Base-by-base conservation (phyloP, 306 rosid genomes). In the Lablab purpureus region DNA sequence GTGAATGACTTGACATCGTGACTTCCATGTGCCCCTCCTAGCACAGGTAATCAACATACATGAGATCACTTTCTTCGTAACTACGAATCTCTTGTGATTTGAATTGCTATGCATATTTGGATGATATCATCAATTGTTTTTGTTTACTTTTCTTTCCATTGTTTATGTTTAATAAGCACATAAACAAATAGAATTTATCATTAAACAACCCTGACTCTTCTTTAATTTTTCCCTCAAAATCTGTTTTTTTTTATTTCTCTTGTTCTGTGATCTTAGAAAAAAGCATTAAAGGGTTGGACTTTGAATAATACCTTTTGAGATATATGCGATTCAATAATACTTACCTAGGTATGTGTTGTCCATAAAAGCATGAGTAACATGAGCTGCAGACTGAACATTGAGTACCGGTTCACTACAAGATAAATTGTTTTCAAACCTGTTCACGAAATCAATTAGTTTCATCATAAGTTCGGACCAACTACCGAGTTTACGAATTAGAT, bases 21-120 rank as follows among this genome's bases (percentile, higher is more conserved):
- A 66, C 1, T 88, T 45, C 92, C 92, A 77, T 90, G 91, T n/a
- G 83, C 91, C 69, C 75, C 84, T 77, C 92, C 92, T 90, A 65
- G 6, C 50, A 21, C 58, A 21, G 25, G 73, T 2, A 47, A 64
- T 43, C 21, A 34, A 45, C 51, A 41, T 55, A 22, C 4, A 62
- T 23, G 3, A 75, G 71, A 2, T 60, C 32, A 27, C 8, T 27
- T 32, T 40, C 62, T 40, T 67, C 30, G n/a, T 2, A 36, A 65
- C 17, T 34, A 36, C 4, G 22, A 55, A 58, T 27, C 12, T 71
- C 45, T 71, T 7, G 40, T n/a, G 40, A 36, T 36, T 36, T 37
- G 2, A 37, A 2, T 37, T 7, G 8, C 7, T 37, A 7, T 37
- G 15, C 37, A 30, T 30, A 34, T 18, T 51, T 54, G 23, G 46